Evolutionary conservation across 176 grass and related monocot species (phyloP).

Genomic region (Cenchrus purpureus): DNA sequence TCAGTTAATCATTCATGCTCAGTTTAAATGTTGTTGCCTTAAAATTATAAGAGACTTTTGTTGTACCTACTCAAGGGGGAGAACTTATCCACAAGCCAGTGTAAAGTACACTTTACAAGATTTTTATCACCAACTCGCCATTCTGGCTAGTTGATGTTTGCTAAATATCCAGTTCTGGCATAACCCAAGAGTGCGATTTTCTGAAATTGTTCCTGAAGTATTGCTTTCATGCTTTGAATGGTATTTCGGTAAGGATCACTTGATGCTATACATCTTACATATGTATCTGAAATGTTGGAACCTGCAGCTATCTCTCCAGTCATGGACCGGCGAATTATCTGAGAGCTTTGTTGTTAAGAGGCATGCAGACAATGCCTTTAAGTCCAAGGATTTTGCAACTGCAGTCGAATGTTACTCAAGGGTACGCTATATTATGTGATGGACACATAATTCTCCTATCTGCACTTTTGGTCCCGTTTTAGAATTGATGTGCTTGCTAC

Average conservation of each 20-base stretch:
- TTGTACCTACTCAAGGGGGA: background rate
- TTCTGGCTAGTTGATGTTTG: slow-evolving; percentile 12
- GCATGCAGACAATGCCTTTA: slow-evolving; percentile 70
- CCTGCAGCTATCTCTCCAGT: slow-evolving; percentile 76
- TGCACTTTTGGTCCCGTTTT: background rate
- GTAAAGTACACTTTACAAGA: background rate
- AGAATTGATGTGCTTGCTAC: background rate
- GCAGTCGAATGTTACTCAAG: slow-evolving; percentile 70
- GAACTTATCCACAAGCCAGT: background rate
- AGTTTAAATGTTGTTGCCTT: background rate
- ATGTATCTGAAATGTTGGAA: slow-evolving; percentile 26
- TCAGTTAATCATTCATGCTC: background rate
- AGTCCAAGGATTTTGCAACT: slow-evolving; percentile 73
- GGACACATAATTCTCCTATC: background rate
- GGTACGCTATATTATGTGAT: slow-evolving; percentile 48
- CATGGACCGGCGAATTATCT: slow-evolving; percentile 78
- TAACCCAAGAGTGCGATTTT: background rate
- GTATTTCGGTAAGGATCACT: background rate
- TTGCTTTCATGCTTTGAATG: background rate
- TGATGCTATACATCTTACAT: slow-evolving; percentile 24
- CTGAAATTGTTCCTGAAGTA: background rate
- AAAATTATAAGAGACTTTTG: background rate
- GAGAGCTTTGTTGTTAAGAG: slow-evolving; percentile 71
- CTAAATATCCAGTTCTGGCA: background rate
- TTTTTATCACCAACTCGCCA: background rate